phyloP scores from a whole-genome alignment of 208 protist species.

The Leishmania arabica region DNA sequence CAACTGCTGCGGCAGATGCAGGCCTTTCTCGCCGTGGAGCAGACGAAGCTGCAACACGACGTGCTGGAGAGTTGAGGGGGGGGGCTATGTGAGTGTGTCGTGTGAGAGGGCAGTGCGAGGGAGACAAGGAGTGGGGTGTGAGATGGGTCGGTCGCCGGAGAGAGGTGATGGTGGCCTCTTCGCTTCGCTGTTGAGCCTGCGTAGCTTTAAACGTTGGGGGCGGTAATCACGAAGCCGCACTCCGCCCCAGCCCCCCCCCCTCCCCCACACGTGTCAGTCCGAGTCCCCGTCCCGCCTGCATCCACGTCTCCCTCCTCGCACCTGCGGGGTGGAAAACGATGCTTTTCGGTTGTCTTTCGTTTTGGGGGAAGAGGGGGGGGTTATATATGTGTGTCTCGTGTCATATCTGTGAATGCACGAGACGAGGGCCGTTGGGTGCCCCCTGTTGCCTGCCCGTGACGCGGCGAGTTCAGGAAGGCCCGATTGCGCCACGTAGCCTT shows the following conservation, averaged over 20 bases:
- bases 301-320: neutral
- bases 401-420: neutral
- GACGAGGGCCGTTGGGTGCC: neutral
- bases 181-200: neutral
- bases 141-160: neutral
- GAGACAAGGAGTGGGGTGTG: neutral
- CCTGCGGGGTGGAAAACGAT: neutral
- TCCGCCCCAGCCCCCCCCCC: too few species aligned
- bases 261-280: neutral
- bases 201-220: neutral
- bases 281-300: neutral
- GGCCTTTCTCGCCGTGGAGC: slow-evolving; percentile 5
- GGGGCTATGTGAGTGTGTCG: neutral
- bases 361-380: too few species aligned
- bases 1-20: slow-evolving; percentile 43
- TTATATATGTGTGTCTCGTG: neutral
- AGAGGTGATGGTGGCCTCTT: slow-evolving; percentile 1
- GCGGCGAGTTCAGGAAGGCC: neutral
- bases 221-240: neutral
- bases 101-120: neutral
- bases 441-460: neutral
- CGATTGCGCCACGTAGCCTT: neutral
- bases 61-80: neutral
- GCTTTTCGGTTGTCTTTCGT: neutral
- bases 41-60: neutral